Percentiles rank a stretch among this genome's conserved stretches.
These are phyloP conservation scores for Salix suchowensis DNA, from an alignment of 345 rosid genomes.

Conservation along the genomic window DNA sequence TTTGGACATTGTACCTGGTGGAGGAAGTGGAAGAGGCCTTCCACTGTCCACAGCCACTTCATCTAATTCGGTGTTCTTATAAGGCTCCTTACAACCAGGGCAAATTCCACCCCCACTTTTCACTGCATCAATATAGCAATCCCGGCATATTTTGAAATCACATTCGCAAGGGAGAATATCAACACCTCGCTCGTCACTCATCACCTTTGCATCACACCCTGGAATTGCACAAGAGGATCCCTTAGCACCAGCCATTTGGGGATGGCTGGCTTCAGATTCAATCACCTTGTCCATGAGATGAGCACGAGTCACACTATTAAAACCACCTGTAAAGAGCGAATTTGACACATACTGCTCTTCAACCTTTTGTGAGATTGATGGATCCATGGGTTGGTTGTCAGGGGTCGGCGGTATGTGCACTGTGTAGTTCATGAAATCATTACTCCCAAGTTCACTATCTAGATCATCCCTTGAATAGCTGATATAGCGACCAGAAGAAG, in stretches of 20 bases:
- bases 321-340: constrained; percentile 93
- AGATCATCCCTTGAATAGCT: constrained; percentile 93
- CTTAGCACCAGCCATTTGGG: constrained; percentile 96
- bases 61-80: constrained; percentile 75
- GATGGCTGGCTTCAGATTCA: constrained; percentile 86
- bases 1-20: constrained; percentile 54
- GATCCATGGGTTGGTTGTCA: constrained; percentile 92
- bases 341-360: constrained; percentile 96
- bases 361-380: constrained; percentile 83
- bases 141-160: constrained; percentile 90
- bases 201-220: constrained; percentile 91
- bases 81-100: constrained; percentile 86
- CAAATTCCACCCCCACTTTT: constrained; percentile 78
- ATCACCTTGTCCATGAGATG: constrained; percentile 97
- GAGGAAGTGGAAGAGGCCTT: constrained; percentile 63
- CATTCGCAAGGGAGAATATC: constrained; percentile 97
- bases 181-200: constrained; percentile 83
- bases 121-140: constrained; percentile 89
- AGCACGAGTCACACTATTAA: constrained; percentile 77
- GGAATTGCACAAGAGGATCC: constrained; percentile 88
- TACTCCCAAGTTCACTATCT: constrained; percentile 76
- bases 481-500: constrained; percentile 79
- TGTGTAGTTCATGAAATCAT: constrained; percentile 72
- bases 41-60: constrained; percentile 48
- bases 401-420: constrained; percentile 96